These are phyloP conservation scores for Leptographium wingfieldii DNA, from an alignment of 2,329 filamentous ascomycete species.

Conservation along the genomic window DNA sequence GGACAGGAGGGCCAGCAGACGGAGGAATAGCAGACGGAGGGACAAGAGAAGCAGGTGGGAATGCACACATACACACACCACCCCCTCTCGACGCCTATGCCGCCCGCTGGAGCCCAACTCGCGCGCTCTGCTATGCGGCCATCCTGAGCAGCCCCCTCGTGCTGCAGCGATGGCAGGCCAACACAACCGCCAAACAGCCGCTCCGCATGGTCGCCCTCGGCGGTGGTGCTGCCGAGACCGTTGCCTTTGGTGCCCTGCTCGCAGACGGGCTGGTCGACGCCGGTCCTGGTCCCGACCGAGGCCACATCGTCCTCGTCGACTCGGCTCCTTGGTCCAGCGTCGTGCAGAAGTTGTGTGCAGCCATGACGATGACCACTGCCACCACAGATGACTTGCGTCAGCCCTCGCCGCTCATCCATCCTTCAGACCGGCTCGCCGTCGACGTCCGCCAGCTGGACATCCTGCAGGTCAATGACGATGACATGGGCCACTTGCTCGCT, in stretches of 20 bases:
- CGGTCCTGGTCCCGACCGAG: constrained; percentile 8
- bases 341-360: constrained; percentile 41
- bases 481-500: constrained; percentile 21
- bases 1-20: too few species aligned
- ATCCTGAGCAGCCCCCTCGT: constrained; percentile 27
- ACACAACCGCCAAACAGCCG: not conserved
- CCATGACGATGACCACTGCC: constrained; percentile 33
- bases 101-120: constrained; percentile 77
- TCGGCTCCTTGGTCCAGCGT: constrained; percentile 65
- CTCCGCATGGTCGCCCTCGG: constrained; percentile 24
- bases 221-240: constrained; percentile 50
- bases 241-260: constrained; percentile 36
- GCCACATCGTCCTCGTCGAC: constrained; percentile 57
- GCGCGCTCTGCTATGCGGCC: constrained; percentile 67
- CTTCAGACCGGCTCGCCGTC: constrained; percentile 22
- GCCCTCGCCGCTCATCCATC: constrained; percentile 25
- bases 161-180: constrained; percentile 2
- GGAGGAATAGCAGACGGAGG: not conserved
- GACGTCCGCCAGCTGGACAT: constrained; percentile 36
- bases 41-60: too few species aligned
- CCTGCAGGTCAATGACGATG: constrained; percentile 25
- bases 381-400: not conserved
- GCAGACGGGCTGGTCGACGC: constrained; percentile 7
- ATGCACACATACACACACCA: not conserved
- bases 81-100: constrained; percentile 65